Conservation (phyloP, 2,329 filamentous ascomycete species). For the Meredithiella fracta region DNA sequence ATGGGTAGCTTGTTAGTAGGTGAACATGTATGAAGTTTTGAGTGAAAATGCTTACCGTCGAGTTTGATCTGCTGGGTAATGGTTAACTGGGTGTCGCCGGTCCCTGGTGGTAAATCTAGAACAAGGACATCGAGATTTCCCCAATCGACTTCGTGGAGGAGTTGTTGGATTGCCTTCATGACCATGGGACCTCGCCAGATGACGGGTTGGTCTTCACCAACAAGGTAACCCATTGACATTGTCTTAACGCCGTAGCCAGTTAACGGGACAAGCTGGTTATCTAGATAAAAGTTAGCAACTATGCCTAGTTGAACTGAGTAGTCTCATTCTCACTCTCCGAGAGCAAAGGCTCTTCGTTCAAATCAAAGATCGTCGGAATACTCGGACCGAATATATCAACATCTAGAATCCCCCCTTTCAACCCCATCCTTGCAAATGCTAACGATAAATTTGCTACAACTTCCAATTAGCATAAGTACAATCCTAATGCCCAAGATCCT, state of each 20-base stretch:
- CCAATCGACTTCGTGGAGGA: conserved; percentile 93
- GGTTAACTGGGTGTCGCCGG: conserved; percentile 90
- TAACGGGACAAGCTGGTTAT: conserved; percentile 69
- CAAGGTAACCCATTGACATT: conserved; percentile 96
- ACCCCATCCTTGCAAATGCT: conserved; percentile 65
- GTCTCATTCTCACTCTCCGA: conserved; percentile 39
- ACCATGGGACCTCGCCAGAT: conserved; percentile 97
- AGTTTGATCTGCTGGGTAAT: conserved; percentile 88
- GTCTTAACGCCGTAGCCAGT: conserved; percentile 92
- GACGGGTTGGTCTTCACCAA: conserved; percentile 63
- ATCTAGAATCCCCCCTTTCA: conserved; percentile 76
- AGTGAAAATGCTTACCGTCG: conserved; percentile 38
- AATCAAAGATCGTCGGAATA: conserved; percentile 74
- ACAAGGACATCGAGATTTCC: conserved; percentile 75
- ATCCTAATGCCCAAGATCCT: background rate
- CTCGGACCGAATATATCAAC: conserved; percentile 95
- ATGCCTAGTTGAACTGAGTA: conserved; percentile 19
- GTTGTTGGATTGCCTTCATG: conserved; percentile 89
- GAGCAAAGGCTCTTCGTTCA: conserved; percentile 62
- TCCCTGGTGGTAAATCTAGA: conserved; percentile 82
- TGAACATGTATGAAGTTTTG: background rate
- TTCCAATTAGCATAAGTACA: background rate
- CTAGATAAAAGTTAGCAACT: conserved; percentile 22
- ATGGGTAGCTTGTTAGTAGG: background rate
- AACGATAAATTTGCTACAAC: conserved; percentile 60